A percentile compares a stretch with the other conserved stretches of the same genome.
Evolutionary conservation across 1,284 basidiomycete genomes (phyloP).

Genomic region (Taiwanofungus camphoratus): DNA sequence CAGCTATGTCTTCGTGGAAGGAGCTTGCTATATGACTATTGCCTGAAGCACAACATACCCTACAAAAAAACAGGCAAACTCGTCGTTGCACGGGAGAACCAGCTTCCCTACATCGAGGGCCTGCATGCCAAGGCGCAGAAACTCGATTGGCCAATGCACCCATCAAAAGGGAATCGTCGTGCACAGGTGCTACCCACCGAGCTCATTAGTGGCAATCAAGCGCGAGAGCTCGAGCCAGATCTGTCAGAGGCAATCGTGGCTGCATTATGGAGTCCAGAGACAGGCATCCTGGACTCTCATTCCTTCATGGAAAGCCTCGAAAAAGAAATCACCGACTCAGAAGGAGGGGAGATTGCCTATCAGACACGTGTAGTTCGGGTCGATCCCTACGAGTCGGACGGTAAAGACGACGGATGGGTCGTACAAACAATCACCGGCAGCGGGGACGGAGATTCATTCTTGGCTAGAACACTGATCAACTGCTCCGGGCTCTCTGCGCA

Average conservation of each 20-base stretch:
- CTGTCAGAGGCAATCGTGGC: constrained; percentile 65
- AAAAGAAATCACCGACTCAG: constrained; percentile 69
- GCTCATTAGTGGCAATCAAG: constrained; percentile 70
- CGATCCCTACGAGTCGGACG: constrained; percentile 45
- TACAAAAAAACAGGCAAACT: constrained; percentile 83
- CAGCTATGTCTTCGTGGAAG: constrained; percentile 84
- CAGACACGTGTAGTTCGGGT: constrained; percentile 87
- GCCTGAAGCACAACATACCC: constrained; percentile 60
- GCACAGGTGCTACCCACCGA: constrained; percentile 52
- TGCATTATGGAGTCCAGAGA: constrained; percentile 81
- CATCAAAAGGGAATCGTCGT: constrained; percentile 17
- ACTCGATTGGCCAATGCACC: constrained; percentile 47
- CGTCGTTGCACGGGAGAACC: constrained; percentile 68
- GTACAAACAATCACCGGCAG: constrained; percentile 58
- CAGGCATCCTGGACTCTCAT: constrained; percentile 91
- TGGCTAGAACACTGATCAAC: constrained; percentile 85
- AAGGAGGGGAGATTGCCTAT: constrained; percentile 72
- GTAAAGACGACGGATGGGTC: constrained; percentile 52
- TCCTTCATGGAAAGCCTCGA: constrained; percentile 76
- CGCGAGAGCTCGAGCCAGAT: constrained; percentile 77
- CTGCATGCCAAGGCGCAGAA: constrained; percentile 61
- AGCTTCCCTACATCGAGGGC: constrained; percentile 64
- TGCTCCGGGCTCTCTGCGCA: constrained; percentile 79
- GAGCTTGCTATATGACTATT: constrained; percentile 79
- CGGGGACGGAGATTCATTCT: constrained; percentile 60